Base-by-base conservation (phyloP, 768 basidiomycete species). In the Suillus cothurnatus region DNA sequence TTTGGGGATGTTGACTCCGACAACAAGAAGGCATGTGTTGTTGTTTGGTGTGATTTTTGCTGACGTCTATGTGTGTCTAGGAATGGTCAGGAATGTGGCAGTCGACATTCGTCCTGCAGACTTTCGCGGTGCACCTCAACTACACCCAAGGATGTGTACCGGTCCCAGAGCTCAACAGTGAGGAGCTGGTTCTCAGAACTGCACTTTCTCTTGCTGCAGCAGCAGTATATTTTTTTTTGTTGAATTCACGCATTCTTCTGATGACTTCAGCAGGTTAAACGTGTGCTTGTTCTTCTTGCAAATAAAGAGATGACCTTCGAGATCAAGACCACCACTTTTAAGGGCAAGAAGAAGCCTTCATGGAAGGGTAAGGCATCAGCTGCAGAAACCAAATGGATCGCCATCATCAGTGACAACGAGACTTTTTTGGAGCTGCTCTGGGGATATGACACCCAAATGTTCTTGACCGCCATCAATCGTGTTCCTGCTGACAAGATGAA, bases 21-120 rank as follows among this genome's bases (percentile, higher is more conserved):
- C 1, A 3, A 62, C 28, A 62, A 62, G 15, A 50, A 23, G 50
- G 61, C 55, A 32, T 34, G 61, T 15, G 73, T 23, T 11, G 3
- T 49, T 2, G 5, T 49, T 7, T 4, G 5, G 47, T 49, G 12
- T 49, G 5, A 49, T 49, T 49, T 49, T 7, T 49, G 4, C 47
- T 49, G 5, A 49, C 1, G 12, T 49, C 47, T 49, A n/a, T 49
- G 1, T 49, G 9, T 49, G 12, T 14, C 12, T 49, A 67, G 70
- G 38, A 71, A 38, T 56, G 67, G 64, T 47, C 71, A 21, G 52
- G 55, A 2, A 63, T 63, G 62, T 63, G 55, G 62, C 55, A 56
- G 26, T 63, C 39, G 0, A 36, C 55, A 14, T 63, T 63, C 17
- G 19, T 63, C 53, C 52, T 63, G 31, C 62, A 56, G 38, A 55